Percentiles rank a stretch among this genome's conserved stretches.
phyloP scores from a whole-genome alignment of 352 stramenopile genomes.

The Phytophthora melonis region DNA sequence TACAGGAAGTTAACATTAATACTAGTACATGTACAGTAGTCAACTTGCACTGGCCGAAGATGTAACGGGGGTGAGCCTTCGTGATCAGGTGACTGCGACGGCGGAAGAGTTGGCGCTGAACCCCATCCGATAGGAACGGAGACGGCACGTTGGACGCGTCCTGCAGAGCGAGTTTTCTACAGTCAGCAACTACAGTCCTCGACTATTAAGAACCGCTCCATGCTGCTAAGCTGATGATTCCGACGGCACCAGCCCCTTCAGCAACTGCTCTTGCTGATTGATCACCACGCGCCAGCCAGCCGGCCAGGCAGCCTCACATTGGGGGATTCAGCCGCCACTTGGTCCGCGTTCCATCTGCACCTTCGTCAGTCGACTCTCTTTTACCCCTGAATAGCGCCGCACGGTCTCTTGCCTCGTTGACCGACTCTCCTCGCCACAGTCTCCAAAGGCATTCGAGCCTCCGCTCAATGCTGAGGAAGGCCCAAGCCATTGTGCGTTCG shows the following conservation, averaged over 20 bases:
- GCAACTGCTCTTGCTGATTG: not conserved
- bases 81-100: not conserved
- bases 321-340: constrained; percentile 11
- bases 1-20: no score
- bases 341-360: constrained; percentile 18
- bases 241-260: not conserved
- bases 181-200: not conserved
- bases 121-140: not conserved
- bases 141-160: not conserved
- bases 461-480: not conserved
- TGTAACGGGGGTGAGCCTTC: no score
- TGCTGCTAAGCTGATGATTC: not conserved
- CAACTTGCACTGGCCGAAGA: no score
- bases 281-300: not conserved
- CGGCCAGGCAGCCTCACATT: not conserved
- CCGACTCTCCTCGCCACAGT: constrained; percentile 15
- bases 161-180: not conserved
- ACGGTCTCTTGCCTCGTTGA: constrained; percentile 16
- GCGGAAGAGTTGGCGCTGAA: not conserved
- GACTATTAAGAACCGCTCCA: not conserved
- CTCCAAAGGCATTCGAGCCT: not conserved
- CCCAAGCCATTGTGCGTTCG: not conserved
- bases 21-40: no score
- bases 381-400: not conserved
- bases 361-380: constrained; percentile 26